A percentile compares a stretch with the other conserved stretches of the same genome.
These are phyloP conservation scores for Xylaria sp. DNA, from an alignment of 2,329 filamentous ascomycete species.

Conservation along the genomic window DNA sequence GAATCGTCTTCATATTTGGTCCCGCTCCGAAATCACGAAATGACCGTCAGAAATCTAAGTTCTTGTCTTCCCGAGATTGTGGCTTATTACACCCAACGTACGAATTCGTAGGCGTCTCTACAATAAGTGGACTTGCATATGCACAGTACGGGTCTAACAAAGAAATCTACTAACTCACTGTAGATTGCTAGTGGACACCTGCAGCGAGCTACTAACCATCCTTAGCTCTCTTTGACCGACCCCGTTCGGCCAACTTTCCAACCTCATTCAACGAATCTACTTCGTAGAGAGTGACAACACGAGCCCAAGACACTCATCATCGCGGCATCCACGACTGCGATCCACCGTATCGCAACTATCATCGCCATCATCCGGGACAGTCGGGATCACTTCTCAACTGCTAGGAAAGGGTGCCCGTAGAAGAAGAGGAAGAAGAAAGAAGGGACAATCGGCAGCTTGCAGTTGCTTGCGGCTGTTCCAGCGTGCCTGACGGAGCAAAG, in stretches of 20 bases:
- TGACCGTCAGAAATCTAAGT: background rate
- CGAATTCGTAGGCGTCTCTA: too few relatives aligned
- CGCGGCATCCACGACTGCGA: slow-evolving; percentile 12
- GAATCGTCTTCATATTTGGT: background rate
- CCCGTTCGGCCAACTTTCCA: slow-evolving; percentile 28
- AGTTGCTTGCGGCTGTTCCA: slow-evolving; percentile 41
- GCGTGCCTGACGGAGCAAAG: slow-evolving; percentile 45
- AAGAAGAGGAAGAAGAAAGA: slow-evolving; percentile 31
- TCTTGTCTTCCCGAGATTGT: background rate
- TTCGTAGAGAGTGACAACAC: slow-evolving; percentile 12
- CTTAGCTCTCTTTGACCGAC: slow-evolving; percentile 24
- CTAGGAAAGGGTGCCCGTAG: slow-evolving; percentile 24
- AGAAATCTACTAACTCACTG: background rate
- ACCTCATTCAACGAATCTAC: slow-evolving; percentile 33
- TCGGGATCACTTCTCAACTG: slow-evolving; percentile 15
- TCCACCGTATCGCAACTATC: slow-evolving; percentile 21
- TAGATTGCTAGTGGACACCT: slow-evolving; percentile 1
- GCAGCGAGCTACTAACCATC: background rate
- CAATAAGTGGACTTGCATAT: background rate
- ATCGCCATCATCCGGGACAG: slow-evolving; percentile 12
- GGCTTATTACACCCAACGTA: background rate
- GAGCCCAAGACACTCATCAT: slow-evolving; percentile 18
- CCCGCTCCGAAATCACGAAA: background rate
- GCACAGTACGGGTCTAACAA: background rate
- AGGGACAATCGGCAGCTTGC: slow-evolving; percentile 42